Percentiles rank a stretch among this genome's conserved stretches.
phyloP scores from a whole-genome alignment of 345 rosid genomes.

The Salix suchowensis region DNA sequence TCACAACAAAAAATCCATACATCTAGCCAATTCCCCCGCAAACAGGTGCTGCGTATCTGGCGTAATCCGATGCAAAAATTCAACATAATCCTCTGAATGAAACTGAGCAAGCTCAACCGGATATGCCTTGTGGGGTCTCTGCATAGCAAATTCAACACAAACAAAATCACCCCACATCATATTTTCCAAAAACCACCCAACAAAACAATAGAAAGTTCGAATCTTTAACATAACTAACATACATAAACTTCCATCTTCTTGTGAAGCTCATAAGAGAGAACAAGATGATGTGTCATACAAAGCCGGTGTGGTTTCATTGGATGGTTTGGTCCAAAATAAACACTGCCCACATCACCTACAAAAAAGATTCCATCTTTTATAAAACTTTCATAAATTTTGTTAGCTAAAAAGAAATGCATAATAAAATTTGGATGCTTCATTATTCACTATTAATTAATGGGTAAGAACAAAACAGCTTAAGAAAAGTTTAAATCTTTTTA shows the following conservation, averaged over 20 bases:
- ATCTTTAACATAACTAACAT: slow-evolving; percentile 13
- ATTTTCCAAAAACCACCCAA: background rate
- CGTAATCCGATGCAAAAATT: slow-evolving; percentile 76
- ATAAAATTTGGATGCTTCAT: background rate
- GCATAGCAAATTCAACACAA: slow-evolving; percentile 24
- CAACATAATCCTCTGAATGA: slow-evolving; percentile 91
- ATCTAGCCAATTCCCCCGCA: slow-evolving; percentile 56
- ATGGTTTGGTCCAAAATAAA: slow-evolving; percentile 94
- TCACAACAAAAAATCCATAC: slow-evolving; percentile 31
- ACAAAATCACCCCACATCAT: background rate
- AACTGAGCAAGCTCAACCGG: slow-evolving; percentile 96
- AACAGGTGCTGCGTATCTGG: slow-evolving; percentile 69
- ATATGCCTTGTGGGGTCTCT: slow-evolving; percentile 99
- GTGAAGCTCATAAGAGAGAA: slow-evolving; percentile 90
- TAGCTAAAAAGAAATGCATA: background rate
- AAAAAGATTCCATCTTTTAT: background rate
- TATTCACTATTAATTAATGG: background rate
- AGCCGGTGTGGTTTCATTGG: slow-evolving; percentile 98
- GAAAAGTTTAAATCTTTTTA: background rate
- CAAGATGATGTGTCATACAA: slow-evolving; percentile 97
- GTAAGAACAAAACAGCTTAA: background rate
- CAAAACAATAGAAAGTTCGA: background rate
- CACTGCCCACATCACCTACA: slow-evolving; percentile 91
- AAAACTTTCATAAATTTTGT: background rate
- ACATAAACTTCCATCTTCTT: slow-evolving; percentile 94